phyloP scores from a whole-genome alignment of 768 basidiomycete genomes.

The Suillus bovinus region DNA sequence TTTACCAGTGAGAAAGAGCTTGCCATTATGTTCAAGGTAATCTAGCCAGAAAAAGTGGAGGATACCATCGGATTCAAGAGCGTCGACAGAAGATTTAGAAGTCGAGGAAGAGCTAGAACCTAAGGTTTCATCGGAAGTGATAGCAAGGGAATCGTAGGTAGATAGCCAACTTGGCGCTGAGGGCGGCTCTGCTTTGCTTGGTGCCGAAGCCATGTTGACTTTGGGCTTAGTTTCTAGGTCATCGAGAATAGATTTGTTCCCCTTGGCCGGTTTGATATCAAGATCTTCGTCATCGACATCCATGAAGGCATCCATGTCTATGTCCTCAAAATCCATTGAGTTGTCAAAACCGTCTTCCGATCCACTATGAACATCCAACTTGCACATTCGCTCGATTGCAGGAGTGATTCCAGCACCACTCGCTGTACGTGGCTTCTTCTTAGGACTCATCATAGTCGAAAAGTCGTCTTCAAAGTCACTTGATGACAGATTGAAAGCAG shows the following conservation, averaged over 20 bases:
- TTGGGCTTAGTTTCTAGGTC: slow-evolving; percentile 20
- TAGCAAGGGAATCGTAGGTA: slow-evolving; percentile 69
- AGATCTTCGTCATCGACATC: slow-evolving; percentile 58
- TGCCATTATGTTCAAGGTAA: slow-evolving; percentile 84
- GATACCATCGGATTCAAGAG: slow-evolving; percentile 81
- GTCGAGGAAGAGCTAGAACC: slow-evolving; percentile 41
- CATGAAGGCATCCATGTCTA: slow-evolving; percentile 60
- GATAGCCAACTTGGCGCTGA: slow-evolving; percentile 66
- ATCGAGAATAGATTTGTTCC: slow-evolving; percentile 16
- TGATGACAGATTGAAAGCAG: slow-evolving; percentile 33
- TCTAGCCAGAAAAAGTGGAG: slow-evolving; percentile 96
- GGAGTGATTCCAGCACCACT: slow-evolving; percentile 49
- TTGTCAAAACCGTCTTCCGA: slow-evolving; percentile 45
- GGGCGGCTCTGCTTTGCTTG: slow-evolving; percentile 47
- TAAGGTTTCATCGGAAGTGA: slow-evolving; percentile 59
- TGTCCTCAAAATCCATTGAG: slow-evolving; percentile 43
- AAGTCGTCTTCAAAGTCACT: slow-evolving; percentile 55
- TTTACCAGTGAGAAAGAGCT: slow-evolving; percentile 89
- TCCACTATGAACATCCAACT: slow-evolving; percentile 57
- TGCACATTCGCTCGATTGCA: slow-evolving; percentile 55
- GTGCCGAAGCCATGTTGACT: neutral
- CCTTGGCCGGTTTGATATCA: slow-evolving; percentile 36
- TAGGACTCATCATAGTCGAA: slow-evolving; percentile 54
- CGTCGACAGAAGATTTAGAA: slow-evolving; percentile 48
- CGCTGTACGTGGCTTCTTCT: slow-evolving; percentile 57